Base-by-base conservation (phyloP, 164 flowering plant genomes). In the Berberis thunbergii region DNA sequence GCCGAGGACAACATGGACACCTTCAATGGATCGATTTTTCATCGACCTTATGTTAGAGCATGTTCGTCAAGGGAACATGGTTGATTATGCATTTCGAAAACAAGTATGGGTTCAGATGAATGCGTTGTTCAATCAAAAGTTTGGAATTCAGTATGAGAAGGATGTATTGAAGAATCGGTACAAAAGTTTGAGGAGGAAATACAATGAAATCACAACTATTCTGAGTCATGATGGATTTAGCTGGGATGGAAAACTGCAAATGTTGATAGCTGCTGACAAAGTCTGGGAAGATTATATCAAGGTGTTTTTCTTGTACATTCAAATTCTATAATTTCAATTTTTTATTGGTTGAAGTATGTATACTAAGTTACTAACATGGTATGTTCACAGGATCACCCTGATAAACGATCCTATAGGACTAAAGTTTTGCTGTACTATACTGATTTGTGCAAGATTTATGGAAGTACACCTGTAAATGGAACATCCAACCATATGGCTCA, bases 11-110 rank as follows among this genome's bases (percentile, higher is more conserved):
- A 61, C 73, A 43, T 86, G 91, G 91, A 82, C 86, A 39, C 83
- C 86, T 43, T 80, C 81, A 67, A 83, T 86, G 91, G 86, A 83
- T 68, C 71, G 73, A 8, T 86, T 58, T 72, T 82, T 82, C 69
- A 78, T 84, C 59, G 83, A 80, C 42, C 78, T 83, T 10, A 74
- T 83, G 74, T n/a, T 79, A 60, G 88, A 83, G 61, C 79, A 86
- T 67, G 84, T 79, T 3, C 57, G 61, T 54, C 75, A 65, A 65
- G 86, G 84, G 5, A 75, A 72, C 12, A 77, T 59, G 63, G 63
- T 71, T 60, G 84, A 78, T 67, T 75, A 78, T 48, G 69, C 78
- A 41, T 83, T 83, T 63, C 73, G 81, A 60, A 81, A 79, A 73
- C 69, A 68, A 45, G 82, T 81, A 46, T 86, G 91, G 87, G 79